Conservation (phyloP, 345 rosid genomes). For the Euphorbia tirucalli region DNA sequence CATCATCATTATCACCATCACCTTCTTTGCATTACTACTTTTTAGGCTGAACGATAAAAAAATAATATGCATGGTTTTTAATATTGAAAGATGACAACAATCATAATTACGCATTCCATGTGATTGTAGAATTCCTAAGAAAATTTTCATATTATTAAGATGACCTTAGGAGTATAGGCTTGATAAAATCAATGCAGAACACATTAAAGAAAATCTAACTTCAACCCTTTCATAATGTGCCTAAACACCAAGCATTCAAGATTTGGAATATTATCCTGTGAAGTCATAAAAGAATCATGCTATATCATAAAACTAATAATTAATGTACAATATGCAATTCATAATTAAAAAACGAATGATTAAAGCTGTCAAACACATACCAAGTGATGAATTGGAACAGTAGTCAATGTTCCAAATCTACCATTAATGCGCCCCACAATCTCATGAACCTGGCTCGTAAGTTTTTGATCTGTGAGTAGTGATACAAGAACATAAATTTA, state of each 20-base stretch:
- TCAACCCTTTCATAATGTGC: not conserved
- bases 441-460: constrained; percentile 99
- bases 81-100: not conserved
- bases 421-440: constrained; percentile 99
- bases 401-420: constrained; percentile 91
- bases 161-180: not conserved
- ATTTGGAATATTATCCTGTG: not conserved
- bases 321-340: not conserved
- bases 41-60: not conserved
- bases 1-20: not conserved
- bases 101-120: not conserved
- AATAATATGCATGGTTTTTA: not conserved
- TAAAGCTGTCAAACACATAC: constrained; percentile 41
- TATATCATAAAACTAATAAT: not conserved
- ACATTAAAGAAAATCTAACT: not conserved
- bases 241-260: not conserved
- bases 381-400: constrained; percentile 97
- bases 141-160: not conserved
- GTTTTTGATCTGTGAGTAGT: constrained; percentile 77
- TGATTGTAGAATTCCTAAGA: not conserved
- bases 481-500: not conserved
- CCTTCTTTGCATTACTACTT: not conserved
- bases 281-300: not conserved
- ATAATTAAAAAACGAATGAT: not conserved
- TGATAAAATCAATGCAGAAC: not conserved